Conservation (phyloP, 1,139 yeast species). For the Pichia sp. region DNA sequence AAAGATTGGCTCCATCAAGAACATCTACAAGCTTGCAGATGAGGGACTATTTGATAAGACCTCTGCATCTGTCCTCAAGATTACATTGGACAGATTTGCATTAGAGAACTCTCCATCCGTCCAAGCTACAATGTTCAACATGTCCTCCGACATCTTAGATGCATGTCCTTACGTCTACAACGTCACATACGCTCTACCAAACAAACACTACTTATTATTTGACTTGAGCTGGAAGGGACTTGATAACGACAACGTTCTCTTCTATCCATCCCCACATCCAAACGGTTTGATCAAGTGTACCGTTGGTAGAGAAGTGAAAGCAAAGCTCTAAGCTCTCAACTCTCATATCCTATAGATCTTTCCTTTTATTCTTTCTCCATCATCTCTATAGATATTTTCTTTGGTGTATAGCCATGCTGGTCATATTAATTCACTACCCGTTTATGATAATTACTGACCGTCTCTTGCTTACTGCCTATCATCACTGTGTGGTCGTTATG, state of each 20-base stretch:
- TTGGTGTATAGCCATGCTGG: slow-evolving; percentile 9
- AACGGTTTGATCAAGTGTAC: slow-evolving; percentile 85
- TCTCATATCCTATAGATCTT: background rate
- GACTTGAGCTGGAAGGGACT: slow-evolving; percentile 83
- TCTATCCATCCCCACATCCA: slow-evolving; percentile 88
- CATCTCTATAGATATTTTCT: background rate
- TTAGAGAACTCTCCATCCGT: slow-evolving; percentile 83
- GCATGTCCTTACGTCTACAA: slow-evolving; percentile 48
- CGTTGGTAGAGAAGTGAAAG: slow-evolving; percentile 58
- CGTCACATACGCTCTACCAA: slow-evolving; percentile 74
- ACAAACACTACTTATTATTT: slow-evolving; percentile 80
- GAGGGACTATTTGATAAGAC: slow-evolving; percentile 53
- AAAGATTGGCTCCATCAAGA: slow-evolving; percentile 42
- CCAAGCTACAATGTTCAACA: slow-evolving; percentile 94
- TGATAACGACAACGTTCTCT: slow-evolving; percentile 70
- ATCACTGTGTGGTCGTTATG: too few relatives aligned
- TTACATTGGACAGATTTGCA: slow-evolving; percentile 75
- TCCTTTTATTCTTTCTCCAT: background rate
- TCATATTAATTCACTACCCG: too few relatives aligned
- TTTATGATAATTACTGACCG: background rate
- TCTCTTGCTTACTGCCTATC: background rate
- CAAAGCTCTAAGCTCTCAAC: slow-evolving; percentile 32
- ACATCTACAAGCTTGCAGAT: slow-evolving; percentile 46
- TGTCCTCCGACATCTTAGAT: slow-evolving; percentile 66
- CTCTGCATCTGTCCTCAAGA: slow-evolving; percentile 52